Evolutionary conservation across 2,329 filamentous ascomycete species (phyloP).

Genomic region (Colletotrichum spaethianum): DNA sequence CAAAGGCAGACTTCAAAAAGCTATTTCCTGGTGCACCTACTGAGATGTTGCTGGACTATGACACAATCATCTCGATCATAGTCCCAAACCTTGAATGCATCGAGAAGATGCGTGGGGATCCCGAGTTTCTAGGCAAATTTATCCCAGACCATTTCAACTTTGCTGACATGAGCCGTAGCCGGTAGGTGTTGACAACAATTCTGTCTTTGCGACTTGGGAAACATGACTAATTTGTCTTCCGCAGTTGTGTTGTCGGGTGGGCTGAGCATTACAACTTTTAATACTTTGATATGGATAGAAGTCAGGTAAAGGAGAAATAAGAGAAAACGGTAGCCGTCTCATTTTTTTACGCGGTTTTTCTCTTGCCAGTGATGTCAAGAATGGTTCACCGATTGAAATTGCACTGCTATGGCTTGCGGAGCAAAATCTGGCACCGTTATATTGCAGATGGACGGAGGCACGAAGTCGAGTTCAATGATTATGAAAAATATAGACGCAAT

Average conservation of each 20-base stretch:
- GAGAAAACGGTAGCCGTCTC: too few relatives aligned
- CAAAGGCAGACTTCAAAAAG: constrained; percentile 13
- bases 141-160: constrained; percentile 30
- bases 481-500: too few relatives aligned
- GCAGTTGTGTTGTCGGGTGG: constrained; percentile 20
- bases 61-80: constrained; percentile 13
- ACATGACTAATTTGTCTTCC: not conserved
- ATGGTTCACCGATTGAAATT: too few relatives aligned
- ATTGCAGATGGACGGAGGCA: too few relatives aligned
- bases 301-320: too few relatives aligned
- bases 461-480: too few relatives aligned
- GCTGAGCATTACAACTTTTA: constrained; percentile 15
- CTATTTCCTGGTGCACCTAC: constrained; percentile 11
- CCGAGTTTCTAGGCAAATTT: constrained; percentile 15
- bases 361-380: too few relatives aligned
- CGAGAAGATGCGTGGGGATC: constrained; percentile 21
- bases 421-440: too few relatives aligned
- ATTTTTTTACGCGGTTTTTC: too few relatives aligned
- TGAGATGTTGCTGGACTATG: constrained; percentile 17
- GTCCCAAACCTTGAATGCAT: constrained; percentile 11
- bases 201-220: too few relatives aligned
- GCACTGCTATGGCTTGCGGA: too few relatives aligned
- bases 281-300: too few relatives aligned
- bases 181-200: not conserved
- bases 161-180: constrained; percentile 23